Conservation (phyloP, 371 early-diverging fungal species). For the Saksenaea vasiformis region DNA sequence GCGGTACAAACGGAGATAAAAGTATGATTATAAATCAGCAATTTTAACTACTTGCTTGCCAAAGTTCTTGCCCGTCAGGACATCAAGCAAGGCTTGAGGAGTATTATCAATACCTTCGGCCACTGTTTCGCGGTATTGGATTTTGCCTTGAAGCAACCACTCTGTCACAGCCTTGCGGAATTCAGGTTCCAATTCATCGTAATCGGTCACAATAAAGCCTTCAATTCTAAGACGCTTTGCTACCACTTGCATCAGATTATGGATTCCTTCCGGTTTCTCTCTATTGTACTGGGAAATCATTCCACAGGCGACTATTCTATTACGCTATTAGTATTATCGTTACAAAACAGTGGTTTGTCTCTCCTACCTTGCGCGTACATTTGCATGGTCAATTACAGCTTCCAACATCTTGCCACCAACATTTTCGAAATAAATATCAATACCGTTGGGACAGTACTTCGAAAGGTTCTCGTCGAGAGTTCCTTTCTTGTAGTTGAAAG, state of each 20-base stretch:
- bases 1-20: neutral
- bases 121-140: constrained; percentile 60
- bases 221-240: constrained; percentile 58
- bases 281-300: constrained; percentile 75
- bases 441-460: constrained; percentile 64
- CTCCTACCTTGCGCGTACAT: constrained; percentile 47
- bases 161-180: constrained; percentile 54
- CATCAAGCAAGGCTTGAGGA: constrained; percentile 66
- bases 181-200: constrained; percentile 33
- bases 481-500: constrained; percentile 84
- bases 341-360: neutral
- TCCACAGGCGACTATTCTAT: constrained; percentile 57
- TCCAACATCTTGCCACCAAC: constrained; percentile 76
- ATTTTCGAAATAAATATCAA: constrained; percentile 78
- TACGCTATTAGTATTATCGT: neutral
- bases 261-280: constrained; percentile 22
- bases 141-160: constrained; percentile 63
- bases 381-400: constrained; percentile 55
- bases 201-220: constrained; percentile 63
- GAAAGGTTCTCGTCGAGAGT: constrained; percentile 42
- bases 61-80: constrained; percentile 71
- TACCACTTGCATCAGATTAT: constrained; percentile 38
- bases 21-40: constrained; percentile 19
- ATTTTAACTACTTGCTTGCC: constrained; percentile 80
- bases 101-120: constrained; percentile 72